Evolutionary conservation across 2,329 filamentous ascomycete genomes (phyloP), one percentile per base, ranked within the genome.

Genomic region (Diplodia mutila): DNA sequence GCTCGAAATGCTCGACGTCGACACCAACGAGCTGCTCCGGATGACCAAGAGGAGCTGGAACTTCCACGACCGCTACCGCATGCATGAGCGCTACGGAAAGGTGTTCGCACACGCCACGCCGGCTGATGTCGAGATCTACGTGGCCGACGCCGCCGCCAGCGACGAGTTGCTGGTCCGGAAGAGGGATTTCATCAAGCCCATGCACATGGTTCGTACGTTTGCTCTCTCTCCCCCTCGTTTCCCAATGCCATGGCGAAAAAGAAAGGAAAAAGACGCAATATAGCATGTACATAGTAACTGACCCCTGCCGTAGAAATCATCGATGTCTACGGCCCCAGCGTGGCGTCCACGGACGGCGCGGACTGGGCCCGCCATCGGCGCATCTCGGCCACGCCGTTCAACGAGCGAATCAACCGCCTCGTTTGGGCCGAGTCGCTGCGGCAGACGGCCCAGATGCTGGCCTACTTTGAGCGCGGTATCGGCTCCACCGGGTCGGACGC

Each of bases 351-450:
- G 2, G 59, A 65, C 29, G 73, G 68, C 7, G n/a, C 70, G 11
- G 73, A 73, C 23, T 76, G 75, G 74, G 68, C 72, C 54, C 69
- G 67, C 14, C 73, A 75, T 39, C 71, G 74, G 12, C 75, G 74
- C 64, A 63, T 73, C 18, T 73, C 73, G 1, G 69, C 66, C 1
- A 51, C 68, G 25, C 71, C 72, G 4, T 76, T 76, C 46, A 74
- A 68, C 2, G 75, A 76, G 55, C 70, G 68, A 49, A 74, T 72
- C 57, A 75, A 75, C 49, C 71, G 71, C 52, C 57, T 76, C 7
- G 73, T 75, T 1, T 76, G 73, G 73, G 29, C 57, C 18, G 51
- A 71, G 23, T 66, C 69, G 1, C 37, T 75, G 3, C 8, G 25
- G 21, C 72, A 75, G 51, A 67, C 53, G n/a, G 25, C 27, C 6